A percentile compares a stretch with the other conserved stretches of the same genome.
Evolutionary conservation across 2,329 filamentous ascomycete genomes (phyloP).

Genomic region (Cladosporium colombiae): DNA sequence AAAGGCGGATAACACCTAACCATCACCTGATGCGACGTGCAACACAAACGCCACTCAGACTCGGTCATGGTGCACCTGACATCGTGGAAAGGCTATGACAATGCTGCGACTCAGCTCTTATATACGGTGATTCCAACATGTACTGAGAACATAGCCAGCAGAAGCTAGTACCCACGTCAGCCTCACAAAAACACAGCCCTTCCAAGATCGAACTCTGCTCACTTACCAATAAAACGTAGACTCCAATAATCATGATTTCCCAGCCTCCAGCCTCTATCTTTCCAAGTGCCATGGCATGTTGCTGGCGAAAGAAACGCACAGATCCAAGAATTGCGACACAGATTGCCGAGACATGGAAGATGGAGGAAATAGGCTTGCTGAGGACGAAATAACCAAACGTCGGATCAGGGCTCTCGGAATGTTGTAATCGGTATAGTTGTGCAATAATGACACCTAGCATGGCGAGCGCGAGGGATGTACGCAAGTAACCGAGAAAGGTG

Average conservation of each 20-base stretch:
- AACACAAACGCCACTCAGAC: background rate
- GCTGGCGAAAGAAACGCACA: conserved; percentile 61
- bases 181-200: background rate
- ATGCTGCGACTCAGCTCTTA: conserved; percentile 15
- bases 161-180: conserved; percentile 20
- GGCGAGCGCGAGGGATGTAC: conserved; percentile 68
- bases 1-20: background rate
- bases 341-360: conserved; percentile 53
- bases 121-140: conserved; percentile 27
- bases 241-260: conserved; percentile 56
- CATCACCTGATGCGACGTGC: background rate
- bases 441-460: conserved; percentile 66
- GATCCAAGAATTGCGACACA: conserved; percentile 56
- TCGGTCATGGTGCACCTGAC: background rate
- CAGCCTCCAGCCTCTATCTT: conserved; percentile 60
- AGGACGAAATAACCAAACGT: conserved; percentile 62
- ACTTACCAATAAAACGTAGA: conserved; percentile 52
- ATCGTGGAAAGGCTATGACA: background rate
- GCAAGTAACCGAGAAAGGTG: conserved; percentile 72
- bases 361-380: conserved; percentile 59
- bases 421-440: conserved; percentile 66
- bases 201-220: background rate
- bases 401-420: conserved; percentile 44
- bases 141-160: conserved; percentile 28
- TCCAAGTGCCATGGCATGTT: conserved; percentile 59